Conservation (phyloP, 768 basidiomycete species). For the Termitomyces sp. region DNA sequence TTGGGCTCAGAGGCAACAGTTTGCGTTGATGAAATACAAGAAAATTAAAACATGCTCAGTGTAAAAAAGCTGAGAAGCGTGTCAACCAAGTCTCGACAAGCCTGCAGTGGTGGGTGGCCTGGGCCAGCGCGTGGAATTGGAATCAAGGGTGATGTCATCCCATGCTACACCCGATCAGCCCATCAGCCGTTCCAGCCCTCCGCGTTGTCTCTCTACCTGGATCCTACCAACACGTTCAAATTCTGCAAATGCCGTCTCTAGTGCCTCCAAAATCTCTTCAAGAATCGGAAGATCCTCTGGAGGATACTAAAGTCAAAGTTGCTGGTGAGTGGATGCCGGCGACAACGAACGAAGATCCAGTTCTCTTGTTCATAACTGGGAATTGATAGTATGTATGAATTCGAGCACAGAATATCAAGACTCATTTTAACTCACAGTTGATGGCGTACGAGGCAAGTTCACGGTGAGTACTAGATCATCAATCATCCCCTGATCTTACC, state of each 20-base stretch:
- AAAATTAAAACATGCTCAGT: too few species aligned
- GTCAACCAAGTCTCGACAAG: too few species aligned
- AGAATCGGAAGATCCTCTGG: conserved; percentile 53
- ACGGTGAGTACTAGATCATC: conserved; percentile 51
- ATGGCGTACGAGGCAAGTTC: conserved; percentile 94
- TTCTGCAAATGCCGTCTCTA: neutral
- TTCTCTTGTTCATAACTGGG: conserved; percentile 21
- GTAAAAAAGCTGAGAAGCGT: too few species aligned
- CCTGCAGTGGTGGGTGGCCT: too few species aligned
- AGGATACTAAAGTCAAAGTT: conserved; percentile 83
- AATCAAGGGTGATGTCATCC: too few species aligned
- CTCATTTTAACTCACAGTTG: conserved; percentile 48
- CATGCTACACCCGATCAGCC: too few species aligned
- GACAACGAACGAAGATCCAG: neutral
- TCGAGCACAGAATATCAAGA: neutral
- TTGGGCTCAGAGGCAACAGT: too few species aligned
- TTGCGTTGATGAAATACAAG: too few species aligned
- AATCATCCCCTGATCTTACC: neutral
- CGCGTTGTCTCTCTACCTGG: neutral
- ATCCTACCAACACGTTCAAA: neutral
- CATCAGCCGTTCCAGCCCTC: too few species aligned
- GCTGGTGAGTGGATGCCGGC: conserved; percentile 65
- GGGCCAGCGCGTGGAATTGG: too few species aligned
- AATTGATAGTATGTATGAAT: conserved; percentile 68
- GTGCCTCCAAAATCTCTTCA: conserved; percentile 34